phyloP scores from a whole-genome alignment of 2,329 filamentous ascomycete species.

The Ophiostoma novo-ulmi region DNA sequence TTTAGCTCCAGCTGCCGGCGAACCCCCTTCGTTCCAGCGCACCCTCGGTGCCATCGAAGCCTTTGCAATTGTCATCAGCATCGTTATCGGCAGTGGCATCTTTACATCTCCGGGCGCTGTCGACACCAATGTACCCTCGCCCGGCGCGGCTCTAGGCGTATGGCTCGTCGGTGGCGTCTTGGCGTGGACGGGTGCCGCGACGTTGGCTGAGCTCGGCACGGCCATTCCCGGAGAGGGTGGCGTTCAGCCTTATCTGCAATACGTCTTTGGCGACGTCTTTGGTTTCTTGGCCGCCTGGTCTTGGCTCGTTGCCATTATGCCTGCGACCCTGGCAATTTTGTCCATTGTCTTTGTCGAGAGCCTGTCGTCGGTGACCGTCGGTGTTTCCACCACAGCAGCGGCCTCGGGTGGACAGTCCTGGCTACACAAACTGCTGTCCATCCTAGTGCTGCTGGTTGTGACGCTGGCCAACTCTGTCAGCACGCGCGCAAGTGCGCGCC shows the following conservation, averaged over 20 bases:
- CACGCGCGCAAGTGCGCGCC: conserved; percentile 50
- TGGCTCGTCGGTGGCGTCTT: conserved; percentile 60
- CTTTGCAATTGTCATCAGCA: conserved; percentile 57
- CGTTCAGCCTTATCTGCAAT: conserved; percentile 57
- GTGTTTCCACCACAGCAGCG: background rate
- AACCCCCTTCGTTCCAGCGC: conserved; percentile 18
- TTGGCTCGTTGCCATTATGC: conserved; percentile 61
- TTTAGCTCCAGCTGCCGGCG: background rate
- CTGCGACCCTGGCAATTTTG: conserved; percentile 58
- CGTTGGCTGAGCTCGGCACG: conserved; percentile 58
- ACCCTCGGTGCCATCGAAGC: conserved; percentile 41
- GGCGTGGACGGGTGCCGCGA: conserved; percentile 59
- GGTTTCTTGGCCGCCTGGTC: conserved; percentile 63
- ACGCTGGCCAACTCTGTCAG: conserved; percentile 52
- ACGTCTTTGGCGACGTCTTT: conserved; percentile 56
- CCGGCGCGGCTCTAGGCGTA: conserved; percentile 51
- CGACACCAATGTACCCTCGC: conserved; percentile 60
- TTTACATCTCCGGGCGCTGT: conserved; percentile 61
- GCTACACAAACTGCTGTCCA: conserved; percentile 49
- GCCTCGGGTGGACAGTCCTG: conserved; percentile 25
- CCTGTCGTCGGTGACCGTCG: conserved; percentile 33
- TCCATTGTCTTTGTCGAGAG: conserved; percentile 60
- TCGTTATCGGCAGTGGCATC: conserved; percentile 61
- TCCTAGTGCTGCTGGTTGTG: conserved; percentile 44
- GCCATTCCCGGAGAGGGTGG: conserved; percentile 60